Evolutionary conservation across 768 basidiomycete genomes (phyloP).

Genomic region (Suillus placidus): DNA sequence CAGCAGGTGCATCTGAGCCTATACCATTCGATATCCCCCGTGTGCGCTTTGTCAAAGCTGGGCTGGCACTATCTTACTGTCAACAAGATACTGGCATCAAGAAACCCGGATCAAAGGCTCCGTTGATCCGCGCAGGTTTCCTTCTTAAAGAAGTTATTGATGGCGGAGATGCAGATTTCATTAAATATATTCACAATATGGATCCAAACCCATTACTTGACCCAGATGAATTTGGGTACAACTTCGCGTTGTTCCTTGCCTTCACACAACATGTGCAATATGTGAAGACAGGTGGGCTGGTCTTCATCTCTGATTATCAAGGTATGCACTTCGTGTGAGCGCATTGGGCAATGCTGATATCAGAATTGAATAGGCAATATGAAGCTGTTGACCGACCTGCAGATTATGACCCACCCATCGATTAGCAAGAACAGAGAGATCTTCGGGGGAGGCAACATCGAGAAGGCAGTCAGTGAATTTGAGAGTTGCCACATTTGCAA

Average conservation of each 20-base stretch:
- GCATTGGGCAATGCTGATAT: neutral
- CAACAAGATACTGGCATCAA: neutral
- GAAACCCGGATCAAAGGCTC: no score
- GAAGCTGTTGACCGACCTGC: conserved; percentile 24
- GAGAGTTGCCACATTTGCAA: conserved; percentile 6
- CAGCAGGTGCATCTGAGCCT: neutral
- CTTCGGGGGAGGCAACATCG: no score
- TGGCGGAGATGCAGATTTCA: no score
- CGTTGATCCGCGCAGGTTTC: no score
- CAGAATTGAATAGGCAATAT: conserved; percentile 14
- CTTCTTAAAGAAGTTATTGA: no score
- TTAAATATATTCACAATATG: no score
- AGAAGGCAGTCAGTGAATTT: neutral
- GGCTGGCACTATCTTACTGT: conserved; percentile 1
- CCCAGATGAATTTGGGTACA: no score
- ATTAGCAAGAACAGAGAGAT: no score
- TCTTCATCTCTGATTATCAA: conserved; percentile 31
- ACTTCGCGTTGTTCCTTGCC: conserved; percentile 18
- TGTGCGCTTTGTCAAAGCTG: conserved; percentile 15
- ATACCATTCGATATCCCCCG: conserved; percentile 14
- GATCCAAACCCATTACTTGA: no score
- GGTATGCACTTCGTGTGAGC: conserved; percentile 3
- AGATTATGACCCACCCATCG: conserved; percentile 17
- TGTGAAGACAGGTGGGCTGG: conserved; percentile 20
- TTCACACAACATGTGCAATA: conserved; percentile 31